phyloP scores from a whole-genome alignment of 352 stramenopile genomes.

The Phytopythium oedochilum region DNA sequence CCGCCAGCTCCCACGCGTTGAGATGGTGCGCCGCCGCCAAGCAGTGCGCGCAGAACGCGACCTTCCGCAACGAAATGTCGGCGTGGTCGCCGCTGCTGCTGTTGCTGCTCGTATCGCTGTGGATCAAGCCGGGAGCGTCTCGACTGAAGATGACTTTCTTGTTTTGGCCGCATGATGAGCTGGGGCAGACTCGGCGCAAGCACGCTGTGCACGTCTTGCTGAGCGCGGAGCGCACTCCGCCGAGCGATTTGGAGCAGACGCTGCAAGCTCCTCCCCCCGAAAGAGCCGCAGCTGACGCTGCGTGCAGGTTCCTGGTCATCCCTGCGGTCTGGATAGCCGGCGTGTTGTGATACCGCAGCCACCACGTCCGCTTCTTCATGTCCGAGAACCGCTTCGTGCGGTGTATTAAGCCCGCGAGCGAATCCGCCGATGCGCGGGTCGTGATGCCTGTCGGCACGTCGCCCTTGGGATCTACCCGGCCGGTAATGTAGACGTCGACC shows the following conservation, averaged over 20 bases:
- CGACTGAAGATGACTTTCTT: slow-evolving; percentile 2
- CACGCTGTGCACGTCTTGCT: slow-evolving; percentile 1
- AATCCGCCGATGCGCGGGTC: slow-evolving; percentile 19
- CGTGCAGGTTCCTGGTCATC: neutral
- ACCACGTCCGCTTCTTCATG: slow-evolving; percentile 52
- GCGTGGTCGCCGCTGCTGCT: neutral
- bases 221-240: neutral
- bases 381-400: slow-evolving; percentile 20
- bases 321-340: neutral
- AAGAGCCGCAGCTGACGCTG: slow-evolving; percentile 6
- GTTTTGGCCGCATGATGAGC: neutral
- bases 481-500: slow-evolving; percentile 46
- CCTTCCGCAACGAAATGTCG: neutral
- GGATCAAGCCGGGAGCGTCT: neutral
- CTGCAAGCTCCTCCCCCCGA: slow-evolving; percentile 20
- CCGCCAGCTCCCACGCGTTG: slow-evolving; percentile 4
- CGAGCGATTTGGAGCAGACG: slow-evolving; percentile 23
- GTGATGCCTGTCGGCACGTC: slow-evolving; percentile 23
- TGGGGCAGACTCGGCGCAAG: neutral
- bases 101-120: neutral
- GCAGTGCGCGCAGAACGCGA: neutral
- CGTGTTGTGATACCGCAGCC: slow-evolving; percentile 19
- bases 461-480: slow-evolving; percentile 30
- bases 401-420: slow-evolving; percentile 16
- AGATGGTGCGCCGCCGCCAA: neutral